These are phyloP conservation scores for Catenaria anguillulae DNA, from an alignment of 371 early-diverging fungal species.

Conservation along the genomic window DNA sequence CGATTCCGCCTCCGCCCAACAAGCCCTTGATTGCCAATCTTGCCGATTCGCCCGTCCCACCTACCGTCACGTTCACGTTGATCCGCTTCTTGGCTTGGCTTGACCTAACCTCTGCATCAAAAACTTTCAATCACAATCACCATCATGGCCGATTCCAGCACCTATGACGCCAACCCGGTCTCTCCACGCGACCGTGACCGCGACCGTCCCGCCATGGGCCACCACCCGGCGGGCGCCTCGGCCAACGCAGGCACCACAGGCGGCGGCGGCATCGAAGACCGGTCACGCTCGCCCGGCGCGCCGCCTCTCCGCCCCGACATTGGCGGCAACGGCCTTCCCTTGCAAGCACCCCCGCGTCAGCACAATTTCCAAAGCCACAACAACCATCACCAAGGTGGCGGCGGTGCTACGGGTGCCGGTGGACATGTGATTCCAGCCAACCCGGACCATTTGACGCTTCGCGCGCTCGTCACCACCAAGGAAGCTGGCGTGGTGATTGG, in stretches of 20 bases:
- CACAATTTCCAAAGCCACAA: not conserved
- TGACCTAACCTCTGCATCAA: not conserved
- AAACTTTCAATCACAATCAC: not conserved
- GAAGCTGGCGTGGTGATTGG: slow-evolving; percentile 92
- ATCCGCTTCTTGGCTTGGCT: not conserved
- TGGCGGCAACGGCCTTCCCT: not conserved
- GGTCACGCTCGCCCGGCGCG: not conserved
- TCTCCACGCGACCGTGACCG: not conserved
- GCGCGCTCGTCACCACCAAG: slow-evolving; percentile 64
- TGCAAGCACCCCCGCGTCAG: not conserved
- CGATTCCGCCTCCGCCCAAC: no score
- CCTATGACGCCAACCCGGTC: not conserved
- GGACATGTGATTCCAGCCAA: not conserved
- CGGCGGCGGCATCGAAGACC: not conserved
- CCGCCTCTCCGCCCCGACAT: not conserved
- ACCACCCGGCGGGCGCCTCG: not conserved
- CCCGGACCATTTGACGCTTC: slow-evolving; percentile 24
- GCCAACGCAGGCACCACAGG: not conserved
- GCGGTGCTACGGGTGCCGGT: not conserved
- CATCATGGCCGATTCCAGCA: not conserved
- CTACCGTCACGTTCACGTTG: not conserved
- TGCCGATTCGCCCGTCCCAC: no score
- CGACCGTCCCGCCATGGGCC: not conserved
- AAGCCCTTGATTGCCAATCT: no score
- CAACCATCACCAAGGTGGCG: not conserved